Evolutionary conservation across 345 rosid species (phyloP).

Genomic region (Brassica carinata): DNA sequence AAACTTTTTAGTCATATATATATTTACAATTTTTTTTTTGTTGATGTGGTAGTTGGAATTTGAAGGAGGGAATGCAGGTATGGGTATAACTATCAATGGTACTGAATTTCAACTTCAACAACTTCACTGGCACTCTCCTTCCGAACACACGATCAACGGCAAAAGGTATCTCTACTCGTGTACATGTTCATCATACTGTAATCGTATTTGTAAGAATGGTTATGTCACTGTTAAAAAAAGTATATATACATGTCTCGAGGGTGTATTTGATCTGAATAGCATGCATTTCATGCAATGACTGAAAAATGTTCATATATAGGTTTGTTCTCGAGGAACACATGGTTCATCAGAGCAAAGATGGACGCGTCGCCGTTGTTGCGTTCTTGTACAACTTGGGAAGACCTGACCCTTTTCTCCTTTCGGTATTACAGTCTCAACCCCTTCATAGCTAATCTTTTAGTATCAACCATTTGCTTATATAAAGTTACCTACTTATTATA

Average conservation of each 20-base stretch:
- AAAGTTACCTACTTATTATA: background rate
- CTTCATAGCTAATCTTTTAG: background rate
- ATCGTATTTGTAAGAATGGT: background rate
- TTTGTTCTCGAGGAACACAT: slow-evolving; percentile 69
- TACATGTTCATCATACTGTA: background rate
- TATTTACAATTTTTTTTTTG: background rate
- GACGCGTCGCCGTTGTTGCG: slow-evolving; percentile 53
- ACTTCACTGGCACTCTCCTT: slow-evolving; percentile 84
- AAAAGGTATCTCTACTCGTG: slow-evolving; percentile 44
- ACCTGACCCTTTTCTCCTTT: slow-evolving; percentile 56
- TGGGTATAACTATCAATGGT: slow-evolving; percentile 51
- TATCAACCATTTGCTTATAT: background rate
- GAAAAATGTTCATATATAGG: slow-evolving; percentile 10
- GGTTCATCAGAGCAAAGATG: slow-evolving; percentile 61
- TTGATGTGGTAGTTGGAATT: slow-evolving; percentile 45
- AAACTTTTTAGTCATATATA: background rate
- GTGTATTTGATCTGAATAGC: background rate
- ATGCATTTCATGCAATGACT: background rate
- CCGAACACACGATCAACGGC: slow-evolving; percentile 75
- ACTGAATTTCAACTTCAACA: slow-evolving; percentile 58
- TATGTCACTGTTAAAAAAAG: background rate
- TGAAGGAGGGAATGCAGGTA: slow-evolving; percentile 53
- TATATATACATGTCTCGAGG: background rate
- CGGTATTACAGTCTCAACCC: slow-evolving; percentile 44
- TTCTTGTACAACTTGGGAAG: slow-evolving; percentile 55